Evolutionary conservation across 2,329 filamentous ascomycete genomes (phyloP).

Genomic region (Tympanopsis confertula): DNA sequence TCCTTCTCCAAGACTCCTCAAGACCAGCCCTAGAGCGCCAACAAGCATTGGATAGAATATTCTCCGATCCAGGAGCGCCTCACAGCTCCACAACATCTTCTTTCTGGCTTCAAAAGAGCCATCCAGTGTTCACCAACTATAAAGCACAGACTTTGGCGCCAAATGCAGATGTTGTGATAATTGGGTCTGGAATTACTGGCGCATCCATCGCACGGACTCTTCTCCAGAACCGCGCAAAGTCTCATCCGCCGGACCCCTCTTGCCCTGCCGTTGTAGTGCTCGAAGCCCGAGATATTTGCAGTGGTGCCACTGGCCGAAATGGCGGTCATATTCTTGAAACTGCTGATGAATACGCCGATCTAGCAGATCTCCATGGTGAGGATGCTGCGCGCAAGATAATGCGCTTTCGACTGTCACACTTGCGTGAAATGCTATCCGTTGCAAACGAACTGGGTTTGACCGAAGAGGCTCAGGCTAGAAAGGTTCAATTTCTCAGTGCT

Average conservation of each 20-base stretch:
- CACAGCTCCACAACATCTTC: background rate
- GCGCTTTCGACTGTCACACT: background rate
- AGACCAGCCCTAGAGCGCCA: background rate
- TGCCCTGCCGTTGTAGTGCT: slow-evolving; percentile 11
- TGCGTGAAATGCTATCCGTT: background rate
- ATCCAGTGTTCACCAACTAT: background rate
- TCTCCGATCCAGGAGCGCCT: background rate
- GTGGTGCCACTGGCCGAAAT: slow-evolving; percentile 19
- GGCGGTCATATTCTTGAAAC: slow-evolving; percentile 11
- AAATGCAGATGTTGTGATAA: slow-evolving; percentile 13
- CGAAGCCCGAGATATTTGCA: slow-evolving; percentile 16
- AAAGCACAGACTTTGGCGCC: background rate
- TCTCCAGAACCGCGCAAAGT: slow-evolving; percentile 4
- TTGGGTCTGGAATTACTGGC: slow-evolving; percentile 16
- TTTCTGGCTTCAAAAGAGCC: background rate
- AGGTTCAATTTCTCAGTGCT: slow-evolving; percentile 13
- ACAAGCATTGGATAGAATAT: background rate
- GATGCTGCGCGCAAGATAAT: background rate
- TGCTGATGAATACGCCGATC: slow-evolving; percentile 2
- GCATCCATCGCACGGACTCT: slow-evolving; percentile 12
- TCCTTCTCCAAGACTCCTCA: background rate
- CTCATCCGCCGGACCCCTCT: background rate
- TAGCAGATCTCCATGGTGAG: slow-evolving; percentile 4
- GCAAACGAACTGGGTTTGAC: background rate
- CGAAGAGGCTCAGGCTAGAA: slow-evolving; percentile 6